Percentiles rank a stretch among this genome's conserved stretches.
Conservation (phyloP, 2,329 filamentous ascomycete genomes). For the Trichoderma gracile region DNA sequence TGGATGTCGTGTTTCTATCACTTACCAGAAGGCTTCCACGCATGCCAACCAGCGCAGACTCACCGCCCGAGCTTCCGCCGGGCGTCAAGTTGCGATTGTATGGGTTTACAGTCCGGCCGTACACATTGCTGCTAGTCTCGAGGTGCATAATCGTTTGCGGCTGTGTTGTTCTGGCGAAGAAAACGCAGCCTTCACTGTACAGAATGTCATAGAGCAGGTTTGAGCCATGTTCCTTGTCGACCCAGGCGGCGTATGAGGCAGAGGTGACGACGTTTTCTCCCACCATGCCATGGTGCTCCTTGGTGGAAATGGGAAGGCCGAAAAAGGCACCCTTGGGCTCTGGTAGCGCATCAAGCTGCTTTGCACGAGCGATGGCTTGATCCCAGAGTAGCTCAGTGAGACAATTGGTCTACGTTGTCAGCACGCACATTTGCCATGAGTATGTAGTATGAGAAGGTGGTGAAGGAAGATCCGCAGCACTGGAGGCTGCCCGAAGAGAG, state of each 20-base stretch:
- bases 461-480: no score
- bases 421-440: not conserved
- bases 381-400: constrained; percentile 41
- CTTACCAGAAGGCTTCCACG: constrained; percentile 43
- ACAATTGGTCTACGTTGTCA: constrained; percentile 37
- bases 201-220: constrained; percentile 38
- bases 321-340: constrained; percentile 39
- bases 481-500: no score
- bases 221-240: constrained; percentile 38
- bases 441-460: not conserved
- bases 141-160: constrained; percentile 58
- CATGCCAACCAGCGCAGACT: constrained; percentile 44
- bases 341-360: constrained; percentile 38
- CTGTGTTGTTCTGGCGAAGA: constrained; percentile 69
- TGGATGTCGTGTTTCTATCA: constrained; percentile 27
- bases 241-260: constrained; percentile 36
- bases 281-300: constrained; percentile 42
- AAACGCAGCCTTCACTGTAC: constrained; percentile 40
- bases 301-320: constrained; percentile 40
- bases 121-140: constrained; percentile 64
- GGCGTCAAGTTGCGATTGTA: constrained; percentile 60
- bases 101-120: constrained; percentile 64
- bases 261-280: constrained; percentile 27
- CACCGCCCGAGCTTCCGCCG: constrained; percentile 66
- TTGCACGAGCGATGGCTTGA: constrained; percentile 38